A percentile compares a stretch with the other conserved stretches of the same genome.
These are phyloP conservation scores for Hysterium pulicare DNA, from an alignment of 2,329 filamentous ascomycete genomes.

Conservation along the genomic window DNA sequence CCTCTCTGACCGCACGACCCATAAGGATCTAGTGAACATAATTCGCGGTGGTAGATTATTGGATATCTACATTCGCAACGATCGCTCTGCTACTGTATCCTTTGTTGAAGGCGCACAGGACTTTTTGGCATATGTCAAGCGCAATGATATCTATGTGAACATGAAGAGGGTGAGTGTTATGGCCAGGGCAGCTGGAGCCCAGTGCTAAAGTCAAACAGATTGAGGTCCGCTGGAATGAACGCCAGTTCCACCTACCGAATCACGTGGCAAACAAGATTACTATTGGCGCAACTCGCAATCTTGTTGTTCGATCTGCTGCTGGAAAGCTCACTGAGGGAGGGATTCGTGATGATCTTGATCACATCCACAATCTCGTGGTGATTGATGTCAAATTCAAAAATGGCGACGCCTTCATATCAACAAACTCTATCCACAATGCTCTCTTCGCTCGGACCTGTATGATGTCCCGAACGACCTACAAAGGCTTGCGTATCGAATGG, in stretches of 20 bases:
- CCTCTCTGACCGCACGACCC: slow-evolving; percentile 59
- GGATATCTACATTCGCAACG: slow-evolving; percentile 63
- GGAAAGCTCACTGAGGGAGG: slow-evolving; percentile 57
- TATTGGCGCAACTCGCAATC: slow-evolving; percentile 68
- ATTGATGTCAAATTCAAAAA: slow-evolving; percentile 59
- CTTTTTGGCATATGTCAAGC: slow-evolving; percentile 63
- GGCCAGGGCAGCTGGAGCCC: slow-evolving; percentile 2
- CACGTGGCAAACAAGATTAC: slow-evolving; percentile 64
- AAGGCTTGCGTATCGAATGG: slow-evolving; percentile 67
- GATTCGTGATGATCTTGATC: slow-evolving; percentile 72
- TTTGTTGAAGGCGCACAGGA: slow-evolving; percentile 61
- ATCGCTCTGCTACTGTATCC: slow-evolving; percentile 63
- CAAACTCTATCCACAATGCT: slow-evolving; percentile 73
- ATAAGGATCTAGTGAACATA: slow-evolving; percentile 61
- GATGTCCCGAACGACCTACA: slow-evolving; percentile 66
- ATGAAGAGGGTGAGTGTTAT: slow-evolving; percentile 58
- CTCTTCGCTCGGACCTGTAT: slow-evolving; percentile 75
- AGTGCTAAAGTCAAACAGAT: slow-evolving; percentile 49
- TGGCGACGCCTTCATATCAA: slow-evolving; percentile 64
- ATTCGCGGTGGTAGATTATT: slow-evolving; percentile 69
- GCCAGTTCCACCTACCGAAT: slow-evolving; percentile 63
- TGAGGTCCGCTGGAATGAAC: slow-evolving; percentile 65
- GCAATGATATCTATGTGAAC: slow-evolving; percentile 65
- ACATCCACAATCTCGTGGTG: slow-evolving; percentile 76
- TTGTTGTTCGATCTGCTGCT: slow-evolving; percentile 62